Base-by-base conservation (phyloP, 2,329 filamentous ascomycete genomes). In the Colletotrichum sp. region DNA sequence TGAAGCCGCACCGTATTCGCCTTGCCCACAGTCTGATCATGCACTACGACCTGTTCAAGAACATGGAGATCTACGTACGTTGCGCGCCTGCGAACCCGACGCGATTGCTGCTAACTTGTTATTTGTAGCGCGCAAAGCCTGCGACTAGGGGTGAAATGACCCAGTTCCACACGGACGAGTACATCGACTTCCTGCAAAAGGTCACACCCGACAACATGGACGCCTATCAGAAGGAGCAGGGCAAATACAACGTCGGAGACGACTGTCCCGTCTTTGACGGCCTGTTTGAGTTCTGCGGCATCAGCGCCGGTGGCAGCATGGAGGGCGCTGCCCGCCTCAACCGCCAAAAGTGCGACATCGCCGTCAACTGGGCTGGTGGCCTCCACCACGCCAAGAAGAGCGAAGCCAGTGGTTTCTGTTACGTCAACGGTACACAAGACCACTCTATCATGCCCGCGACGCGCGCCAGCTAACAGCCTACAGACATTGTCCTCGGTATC, bases 141-240 rank as follows among this genome's bases (percentile, higher is more conserved):
- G 97, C 97, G 18, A 96, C 94, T 34, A 92, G 94, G 79, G 94
- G 97, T 80, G 96, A 99, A 84, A 95, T 99, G 89, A 95, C 94
- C 70, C 94, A 97, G 77, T 99, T 99, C 82, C 97, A 99, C 84
- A 97, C 95, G 68, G 92, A 95, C 83, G 96, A 98, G 82, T 99
- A 99, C 85, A 95, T 99, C 78, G 95, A 98, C 71, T 99, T 99
- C 82, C 89, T 99, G 21, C 94, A 90, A 87, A 98, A 98, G 81
- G 97, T 99, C 71, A 99, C 97, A 0, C 98, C 97, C 2, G 97
- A 99, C 87, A 99, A 99, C 84, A 99, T 99, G 95, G 98, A 99
- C 80, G 92, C 91, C 79, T 99, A 95, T 83, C 91, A 94, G 80
- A 95, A 96, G 80, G 97, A 99, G 84, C 96, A 99, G 84, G 94